These are phyloP conservation scores for Emmonsia crescens DNA, from an alignment of 2,329 filamentous ascomycete species.

Conservation along the genomic window DNA sequence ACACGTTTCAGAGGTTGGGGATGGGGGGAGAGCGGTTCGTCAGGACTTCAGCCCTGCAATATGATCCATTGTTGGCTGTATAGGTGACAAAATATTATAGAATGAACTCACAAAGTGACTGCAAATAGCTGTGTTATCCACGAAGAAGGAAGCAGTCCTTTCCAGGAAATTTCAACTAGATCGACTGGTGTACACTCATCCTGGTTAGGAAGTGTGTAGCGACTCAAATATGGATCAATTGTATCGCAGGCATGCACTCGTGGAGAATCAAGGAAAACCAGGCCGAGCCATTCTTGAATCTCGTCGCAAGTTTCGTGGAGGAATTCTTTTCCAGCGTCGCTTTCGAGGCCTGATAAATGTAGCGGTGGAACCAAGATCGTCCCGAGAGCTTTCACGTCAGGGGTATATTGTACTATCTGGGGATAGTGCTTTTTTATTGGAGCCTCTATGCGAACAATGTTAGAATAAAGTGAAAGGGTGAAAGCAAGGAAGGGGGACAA, in stretches of 20 bases:
- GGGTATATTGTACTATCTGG: constrained; percentile 23
- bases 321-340: constrained; percentile 26
- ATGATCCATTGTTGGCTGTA: not conserved
- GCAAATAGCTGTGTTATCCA: constrained; percentile 32
- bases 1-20: not conserved
- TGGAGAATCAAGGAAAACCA: constrained; percentile 39
- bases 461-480: constrained; percentile 1
- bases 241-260: constrained; percentile 27
- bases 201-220: constrained; percentile 30
- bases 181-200: constrained; percentile 16
- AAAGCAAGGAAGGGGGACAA: not conserved
- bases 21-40: not conserved
- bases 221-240: constrained; percentile 35
- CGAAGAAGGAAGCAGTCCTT: constrained; percentile 28
- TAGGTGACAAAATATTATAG: not conserved
- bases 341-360: constrained; percentile 17
- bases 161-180: constrained; percentile 33
- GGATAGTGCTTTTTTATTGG: constrained; percentile 31
- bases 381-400: constrained; percentile 16
- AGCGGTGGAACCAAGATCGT: constrained; percentile 25
- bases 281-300: constrained; percentile 53
- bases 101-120: constrained; percentile 25
- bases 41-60: not conserved
- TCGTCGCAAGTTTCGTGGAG: constrained; percentile 51
- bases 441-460: constrained; percentile 15